A percentile compares a stretch with the other conserved stretches of the same genome.
These are phyloP conservation scores for Cryptosporidium parvum DNA, from an alignment of 169 alveolate genomes.

Conservation along the genomic window DNA sequence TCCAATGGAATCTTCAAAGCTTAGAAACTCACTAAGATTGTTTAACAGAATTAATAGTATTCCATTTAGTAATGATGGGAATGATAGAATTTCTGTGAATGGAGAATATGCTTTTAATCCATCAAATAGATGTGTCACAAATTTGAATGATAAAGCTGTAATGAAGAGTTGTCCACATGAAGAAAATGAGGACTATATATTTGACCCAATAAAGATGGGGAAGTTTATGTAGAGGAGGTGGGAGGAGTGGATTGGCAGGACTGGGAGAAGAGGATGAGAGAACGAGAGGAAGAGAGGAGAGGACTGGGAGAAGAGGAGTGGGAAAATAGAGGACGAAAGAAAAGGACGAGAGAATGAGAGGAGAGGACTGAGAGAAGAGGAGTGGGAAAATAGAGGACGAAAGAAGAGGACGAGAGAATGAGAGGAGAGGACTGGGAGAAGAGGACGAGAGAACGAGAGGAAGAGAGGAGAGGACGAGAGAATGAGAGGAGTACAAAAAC, in stretches of 20 bases:
- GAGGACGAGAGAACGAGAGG: no score
- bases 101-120: conserved; percentile 38
- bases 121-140: conserved; percentile 53
- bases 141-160: conserved; percentile 63
- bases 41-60: conserved; percentile 1
- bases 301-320: no score
- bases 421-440: no score
- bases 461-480: no score
- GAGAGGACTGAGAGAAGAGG: no score
- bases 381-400: no score
- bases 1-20: conserved; percentile 10
- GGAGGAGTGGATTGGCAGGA: background rate
- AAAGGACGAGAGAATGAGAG: no score
- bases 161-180: conserved; percentile 59
- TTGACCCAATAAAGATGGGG: conserved; percentile 41
- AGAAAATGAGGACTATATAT: conserved; percentile 11
- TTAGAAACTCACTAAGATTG: conserved; percentile 35
- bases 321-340: no score
- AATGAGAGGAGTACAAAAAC: no score
- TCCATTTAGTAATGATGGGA: conserved; percentile 38
- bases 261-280: no score
- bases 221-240: background rate
- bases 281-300: no score
- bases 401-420: no score
- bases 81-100: conserved; percentile 30